Conservation (phyloP, 805 yeast genomes). For the Kodamaea nitidulidarum region DNA sequence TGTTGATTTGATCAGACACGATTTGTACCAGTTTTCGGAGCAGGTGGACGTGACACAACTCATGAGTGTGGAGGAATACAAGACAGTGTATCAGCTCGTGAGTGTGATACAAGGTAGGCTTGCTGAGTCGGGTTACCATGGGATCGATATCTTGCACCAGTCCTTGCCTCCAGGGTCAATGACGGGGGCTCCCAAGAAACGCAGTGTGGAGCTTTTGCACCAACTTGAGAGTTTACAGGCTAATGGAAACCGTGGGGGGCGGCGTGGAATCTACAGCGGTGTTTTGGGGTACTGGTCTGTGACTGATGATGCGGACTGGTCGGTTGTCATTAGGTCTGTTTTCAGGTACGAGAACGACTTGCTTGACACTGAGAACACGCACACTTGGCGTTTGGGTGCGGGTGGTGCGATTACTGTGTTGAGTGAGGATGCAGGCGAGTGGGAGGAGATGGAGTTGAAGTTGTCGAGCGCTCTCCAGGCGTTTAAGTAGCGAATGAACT, state of each 20-base stretch:
- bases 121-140: constrained; percentile 42
- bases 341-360: constrained; percentile 57
- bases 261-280: constrained; percentile 89
- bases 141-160: constrained; percentile 72
- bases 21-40: constrained; percentile 62
- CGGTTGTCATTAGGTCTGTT: constrained; percentile 85
- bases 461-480: constrained; percentile 76
- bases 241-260: constrained; percentile 31
- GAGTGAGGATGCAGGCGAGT: constrained; percentile 78
- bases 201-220: constrained; percentile 82
- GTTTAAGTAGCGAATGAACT: no score
- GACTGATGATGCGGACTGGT: constrained; percentile 89
- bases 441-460: constrained; percentile 87
- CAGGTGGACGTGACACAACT: constrained; percentile 69
- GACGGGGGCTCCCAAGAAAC: constrained; percentile 98
- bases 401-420: constrained; percentile 97
- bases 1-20: constrained; percentile 92
- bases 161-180: constrained; percentile 97
- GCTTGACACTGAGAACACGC: constrained; percentile 17
- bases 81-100: constrained; percentile 86
- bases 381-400: constrained; percentile 85
- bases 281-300: constrained; percentile 94
- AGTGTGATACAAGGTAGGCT: constrained; percentile 76
- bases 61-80: constrained; percentile 90
- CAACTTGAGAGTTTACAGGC: constrained; percentile 45